Evolutionary conservation across 73 alveolate species (phyloP).

Genomic region (Uronychia binucleata): DNA sequence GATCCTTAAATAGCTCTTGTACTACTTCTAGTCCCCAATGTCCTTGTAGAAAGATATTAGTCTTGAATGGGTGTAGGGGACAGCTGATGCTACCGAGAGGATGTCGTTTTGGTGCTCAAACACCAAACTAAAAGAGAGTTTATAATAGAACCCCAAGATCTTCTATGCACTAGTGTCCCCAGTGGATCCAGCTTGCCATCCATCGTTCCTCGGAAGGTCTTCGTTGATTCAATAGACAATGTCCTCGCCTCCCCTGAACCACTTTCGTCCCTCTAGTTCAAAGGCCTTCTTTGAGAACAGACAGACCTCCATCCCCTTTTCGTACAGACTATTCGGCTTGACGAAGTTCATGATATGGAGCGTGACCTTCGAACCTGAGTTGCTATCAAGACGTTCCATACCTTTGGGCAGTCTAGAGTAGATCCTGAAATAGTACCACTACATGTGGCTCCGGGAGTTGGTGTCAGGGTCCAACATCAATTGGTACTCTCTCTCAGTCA

Average conservation of each 20-base stretch:
- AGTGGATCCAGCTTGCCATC: neutral
- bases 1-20: slow-evolving; percentile 69
- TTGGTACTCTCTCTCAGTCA: slow-evolving; percentile 30
- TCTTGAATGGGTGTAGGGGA: slow-evolving; percentile 90
- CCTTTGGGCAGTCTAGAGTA: slow-evolving; percentile 32
- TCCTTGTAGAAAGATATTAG: slow-evolving; percentile 78
- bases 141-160: slow-evolving; percentile 51
- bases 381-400: neutral
- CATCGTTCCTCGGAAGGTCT: neutral
- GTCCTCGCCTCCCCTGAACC: slow-evolving; percentile 15
- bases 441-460: slow-evolving; percentile 49
- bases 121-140: slow-evolving; percentile 73
- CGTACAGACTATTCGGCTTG: slow-evolving; percentile 42
- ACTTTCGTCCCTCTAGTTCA: slow-evolving; percentile 3
- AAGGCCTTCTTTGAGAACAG: slow-evolving; percentile 18
- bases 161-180: neutral
- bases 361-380: slow-evolving; percentile 15
- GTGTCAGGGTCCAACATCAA: slow-evolving; percentile 36
- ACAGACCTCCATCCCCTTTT: slow-evolving; percentile 53
- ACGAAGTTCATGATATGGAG: slow-evolving; percentile 50
- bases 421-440: slow-evolving; percentile 65
- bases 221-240: slow-evolving; percentile 9
- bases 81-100: slow-evolving; percentile 83
- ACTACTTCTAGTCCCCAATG: slow-evolving; percentile 67
- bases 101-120: slow-evolving; percentile 69